Conservation (phyloP, 768 basidiomycete species). For the Coprinopsis sp. region DNA sequence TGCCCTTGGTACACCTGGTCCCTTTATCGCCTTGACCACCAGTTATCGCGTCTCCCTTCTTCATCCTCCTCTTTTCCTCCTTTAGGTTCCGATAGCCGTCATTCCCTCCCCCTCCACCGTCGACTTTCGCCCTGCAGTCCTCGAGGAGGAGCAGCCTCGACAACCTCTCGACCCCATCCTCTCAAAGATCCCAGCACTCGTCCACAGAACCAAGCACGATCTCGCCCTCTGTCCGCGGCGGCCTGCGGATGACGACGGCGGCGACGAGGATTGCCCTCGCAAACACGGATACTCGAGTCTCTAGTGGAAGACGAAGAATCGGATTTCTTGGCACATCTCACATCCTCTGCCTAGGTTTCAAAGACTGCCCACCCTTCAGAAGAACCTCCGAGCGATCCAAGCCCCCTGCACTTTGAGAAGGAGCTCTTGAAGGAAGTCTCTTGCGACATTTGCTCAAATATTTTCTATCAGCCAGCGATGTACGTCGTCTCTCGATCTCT, state of each 20-base stretch:
- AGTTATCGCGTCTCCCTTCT: too few relatives aligned
- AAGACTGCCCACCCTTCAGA: constrained; percentile 26
- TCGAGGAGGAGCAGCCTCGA: too few relatives aligned
- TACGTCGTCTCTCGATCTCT: constrained; percentile 32
- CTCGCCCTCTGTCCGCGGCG: too few relatives aligned
- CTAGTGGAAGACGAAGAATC: constrained; percentile 21
- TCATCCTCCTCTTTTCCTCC: too few relatives aligned
- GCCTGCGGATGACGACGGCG: constrained; percentile 21
- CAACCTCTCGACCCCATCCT: too few relatives aligned
- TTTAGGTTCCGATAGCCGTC: too few relatives aligned
- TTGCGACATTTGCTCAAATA: constrained; percentile 87
- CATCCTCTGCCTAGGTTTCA: constrained; percentile 25
- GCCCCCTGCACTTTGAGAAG: constrained; percentile 52
- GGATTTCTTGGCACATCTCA: constrained; percentile 37
- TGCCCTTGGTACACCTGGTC: too few relatives aligned
- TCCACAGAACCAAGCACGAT: too few relatives aligned
- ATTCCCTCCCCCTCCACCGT: too few relatives aligned
- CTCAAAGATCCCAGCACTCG: too few relatives aligned
- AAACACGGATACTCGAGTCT: constrained; percentile 20
- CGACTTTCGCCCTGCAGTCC: too few relatives aligned
- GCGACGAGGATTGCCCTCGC: constrained; percentile 18
- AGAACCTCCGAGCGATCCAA: constrained; percentile 30
- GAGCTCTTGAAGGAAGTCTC: constrained; percentile 65
- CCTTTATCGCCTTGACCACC: too few relatives aligned
- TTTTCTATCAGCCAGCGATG: constrained; percentile 88